Base-by-base conservation (phyloP, 495 filamentous ascomycete genomes). In the Hypoxylon fuscum region DNA sequence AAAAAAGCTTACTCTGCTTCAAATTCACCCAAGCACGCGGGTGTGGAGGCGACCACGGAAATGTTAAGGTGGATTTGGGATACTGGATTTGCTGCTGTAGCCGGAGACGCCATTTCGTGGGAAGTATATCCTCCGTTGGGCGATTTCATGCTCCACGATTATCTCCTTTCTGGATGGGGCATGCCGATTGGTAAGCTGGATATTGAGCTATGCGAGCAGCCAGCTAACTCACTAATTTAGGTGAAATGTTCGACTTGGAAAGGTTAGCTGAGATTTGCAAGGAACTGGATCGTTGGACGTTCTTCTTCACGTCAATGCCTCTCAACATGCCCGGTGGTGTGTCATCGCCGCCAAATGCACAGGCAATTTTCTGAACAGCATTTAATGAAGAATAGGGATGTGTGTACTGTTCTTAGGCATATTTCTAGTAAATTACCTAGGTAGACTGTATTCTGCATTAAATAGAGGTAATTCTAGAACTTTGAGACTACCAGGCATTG, bases 241-340 rank as follows among this genome's bases (percentile, higher is more conserved):
- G 60, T 1, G 83, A 86, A 68, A 68, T 84, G 57, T 85, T 82
- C 66, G 82, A 87, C 73, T 55, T 85, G 25, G 82, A 85, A 69
- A 68, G 67, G 34, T 62, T 83, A 52, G 63, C 71, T 22, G 59
- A 74, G 62, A 68, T 73, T 35, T 86, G 83, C 72, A 54, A 67
- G 51, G 62, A 65, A 20, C 50, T 69, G 37, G 47, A 68, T 21
- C 47, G 74, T 45, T 81, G 71, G 59, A 70, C 68, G 0, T 82
- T 83, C 46, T 75, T 83, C 48, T 50, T 82, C 8, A 77, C 79
- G 2, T 78, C 73, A 18, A 68, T 72, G 32, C 83, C 82, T 0
- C 38, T 81, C 11, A 80, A 85, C 62, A 58, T 81, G 2, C 71
- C 72, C 2, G 78, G 80, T 18, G 77, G 71, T 6, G 73, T 83